phyloP scores from a whole-genome alignment of 106 monocot species.

The Acorus calamus region DNA sequence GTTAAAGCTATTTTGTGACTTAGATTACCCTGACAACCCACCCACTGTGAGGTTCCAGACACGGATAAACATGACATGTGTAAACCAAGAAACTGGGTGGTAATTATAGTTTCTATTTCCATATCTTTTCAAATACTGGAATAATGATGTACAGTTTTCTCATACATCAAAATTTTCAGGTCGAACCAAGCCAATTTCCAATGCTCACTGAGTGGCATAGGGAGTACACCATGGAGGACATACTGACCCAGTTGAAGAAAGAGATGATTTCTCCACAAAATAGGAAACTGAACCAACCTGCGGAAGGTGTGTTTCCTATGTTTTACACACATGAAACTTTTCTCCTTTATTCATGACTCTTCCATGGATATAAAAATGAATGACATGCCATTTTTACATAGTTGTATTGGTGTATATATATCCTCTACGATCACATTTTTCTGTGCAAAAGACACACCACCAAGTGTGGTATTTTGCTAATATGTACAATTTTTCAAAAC shows the following conservation, averaged over 20 bases:
- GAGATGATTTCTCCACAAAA: slow-evolving; percentile 74
- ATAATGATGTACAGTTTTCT: background rate
- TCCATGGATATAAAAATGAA: no score
- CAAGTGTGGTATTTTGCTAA: no score
- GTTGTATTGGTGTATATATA: no score
- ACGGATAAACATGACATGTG: slow-evolving; percentile 68
- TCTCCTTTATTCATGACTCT: no score
- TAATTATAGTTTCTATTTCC: slow-evolving; percentile 10
- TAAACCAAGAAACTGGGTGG: slow-evolving; percentile 68
- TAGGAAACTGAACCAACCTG: slow-evolving; percentile 47
- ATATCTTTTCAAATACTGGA: background rate
- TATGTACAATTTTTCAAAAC: no score
- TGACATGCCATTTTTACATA: no score
- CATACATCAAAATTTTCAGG: slow-evolving; percentile 13
- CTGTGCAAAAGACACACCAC: no score
- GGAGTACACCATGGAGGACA: slow-evolving; percentile 74
- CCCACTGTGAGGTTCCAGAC: slow-evolving; percentile 60
- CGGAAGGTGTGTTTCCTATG: slow-evolving; percentile 27
- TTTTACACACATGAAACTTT: no score
- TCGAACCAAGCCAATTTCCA: slow-evolving; percentile 50
- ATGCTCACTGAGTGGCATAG: slow-evolving; percentile 66
- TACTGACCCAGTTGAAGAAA: slow-evolving; percentile 51
- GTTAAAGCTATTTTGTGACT: slow-evolving; percentile 61
- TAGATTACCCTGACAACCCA: slow-evolving; percentile 61
- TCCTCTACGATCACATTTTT: no score